These are phyloP conservation scores for Neonectria sp. DNA, from an alignment of 2,329 filamentous ascomycete species.

Conservation along the genomic window DNA sequence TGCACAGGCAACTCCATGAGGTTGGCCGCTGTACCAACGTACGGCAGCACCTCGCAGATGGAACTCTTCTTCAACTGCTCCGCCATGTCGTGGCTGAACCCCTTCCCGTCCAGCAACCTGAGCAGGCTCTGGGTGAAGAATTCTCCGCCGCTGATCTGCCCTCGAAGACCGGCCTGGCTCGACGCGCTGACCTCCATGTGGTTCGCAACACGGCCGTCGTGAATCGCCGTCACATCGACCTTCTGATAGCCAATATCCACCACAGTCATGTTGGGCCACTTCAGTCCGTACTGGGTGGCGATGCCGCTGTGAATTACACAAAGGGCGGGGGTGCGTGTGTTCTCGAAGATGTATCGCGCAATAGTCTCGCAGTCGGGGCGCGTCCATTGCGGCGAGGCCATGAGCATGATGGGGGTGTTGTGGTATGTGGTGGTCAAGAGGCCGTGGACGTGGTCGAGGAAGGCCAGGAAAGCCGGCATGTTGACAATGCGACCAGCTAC, in stretches of 20 bases:
- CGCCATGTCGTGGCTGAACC: conserved; percentile 76
- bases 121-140: conserved; percentile 84
- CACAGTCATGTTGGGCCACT: conserved; percentile 83
- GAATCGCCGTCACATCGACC: conserved; percentile 91
- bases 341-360: conserved; percentile 96
- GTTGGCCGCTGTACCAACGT: conserved; percentile 60
- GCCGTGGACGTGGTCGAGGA: conserved; percentile 93
- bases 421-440: conserved; percentile 92
- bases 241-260: conserved; percentile 94
- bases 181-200: conserved; percentile 74
- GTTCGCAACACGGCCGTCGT: conserved; percentile 83
- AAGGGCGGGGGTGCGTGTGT: conserved; percentile 94
- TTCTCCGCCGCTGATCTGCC: conserved; percentile 82
- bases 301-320: conserved; percentile 91
- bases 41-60: conserved; percentile 77
- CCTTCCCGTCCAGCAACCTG: conserved; percentile 73
- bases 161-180: conserved; percentile 55
- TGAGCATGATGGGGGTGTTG: conserved; percentile 94
- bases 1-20: conserved; percentile 67
- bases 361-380: conserved; percentile 88
- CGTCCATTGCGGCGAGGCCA: conserved; percentile 92
- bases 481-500: conserved; percentile 85
- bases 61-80: conserved; percentile 78
- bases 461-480: conserved; percentile 93
- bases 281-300: conserved; percentile 88